These are phyloP conservation scores for Diaporthe ilicicola DNA, from an alignment of 2,329 filamentous ascomycete genomes.

Conservation along the genomic window DNA sequence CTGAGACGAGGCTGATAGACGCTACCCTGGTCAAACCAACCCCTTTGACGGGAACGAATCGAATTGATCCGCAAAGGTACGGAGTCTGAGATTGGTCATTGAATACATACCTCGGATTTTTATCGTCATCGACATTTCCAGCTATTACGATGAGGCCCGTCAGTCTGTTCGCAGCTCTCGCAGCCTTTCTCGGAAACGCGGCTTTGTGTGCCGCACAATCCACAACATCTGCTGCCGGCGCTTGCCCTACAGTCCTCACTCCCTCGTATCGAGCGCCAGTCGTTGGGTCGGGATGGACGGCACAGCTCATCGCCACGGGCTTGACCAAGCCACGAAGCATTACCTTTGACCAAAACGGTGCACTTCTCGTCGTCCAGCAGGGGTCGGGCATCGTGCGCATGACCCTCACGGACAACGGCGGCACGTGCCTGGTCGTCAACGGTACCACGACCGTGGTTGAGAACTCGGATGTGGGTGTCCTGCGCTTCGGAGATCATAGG, in stretches of 20 bases:
- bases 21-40: neutral
- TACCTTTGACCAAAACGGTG: constrained; percentile 54
- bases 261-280: constrained; percentile 41
- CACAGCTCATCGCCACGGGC: constrained; percentile 44
- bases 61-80: no score
- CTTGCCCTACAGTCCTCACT: constrained; percentile 39
- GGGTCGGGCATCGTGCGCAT: constrained; percentile 52
- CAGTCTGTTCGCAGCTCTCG: neutral
- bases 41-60: neutral
- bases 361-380: constrained; percentile 55
- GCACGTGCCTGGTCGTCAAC: constrained; percentile 50
- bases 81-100: no score
- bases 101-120: no score
- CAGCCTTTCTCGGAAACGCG: neutral
- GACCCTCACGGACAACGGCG: constrained; percentile 50
- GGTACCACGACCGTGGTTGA: constrained; percentile 48
- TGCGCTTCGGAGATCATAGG: neutral
- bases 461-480: constrained; percentile 45
- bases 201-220: constrained; percentile 15
- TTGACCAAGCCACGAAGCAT: constrained; percentile 53
- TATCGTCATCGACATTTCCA: neutral
- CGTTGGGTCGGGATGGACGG: constrained; percentile 44
- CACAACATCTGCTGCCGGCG: neutral
- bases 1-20: neutral
- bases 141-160: neutral